Evolutionary conservation across 306 rosid genomes (phyloP).

Genomic region (Senna siamea): DNA sequence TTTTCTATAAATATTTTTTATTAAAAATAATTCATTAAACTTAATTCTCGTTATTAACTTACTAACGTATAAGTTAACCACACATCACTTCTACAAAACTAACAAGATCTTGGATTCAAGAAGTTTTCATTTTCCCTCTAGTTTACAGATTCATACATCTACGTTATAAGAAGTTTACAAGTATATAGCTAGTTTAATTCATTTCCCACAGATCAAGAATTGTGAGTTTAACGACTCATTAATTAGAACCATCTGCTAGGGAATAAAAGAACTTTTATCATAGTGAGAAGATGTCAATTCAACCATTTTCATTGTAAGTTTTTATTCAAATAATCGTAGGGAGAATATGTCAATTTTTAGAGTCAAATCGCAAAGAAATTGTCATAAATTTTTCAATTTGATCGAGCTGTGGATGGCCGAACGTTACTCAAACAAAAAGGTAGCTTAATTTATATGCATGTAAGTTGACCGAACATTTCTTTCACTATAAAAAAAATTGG

Average conservation of each 20-base stretch:
- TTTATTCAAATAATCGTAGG: background rate
- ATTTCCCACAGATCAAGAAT: background rate
- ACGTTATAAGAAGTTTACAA: no score
- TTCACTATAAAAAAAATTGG: background rate
- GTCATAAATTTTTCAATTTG: no score
- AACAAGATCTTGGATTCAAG: background rate
- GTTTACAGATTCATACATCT: no score
- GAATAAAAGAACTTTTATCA: background rate
- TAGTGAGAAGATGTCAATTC: background rate
- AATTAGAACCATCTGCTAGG: background rate
- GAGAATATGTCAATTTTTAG: conserved; percentile 5
- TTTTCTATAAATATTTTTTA: no score
- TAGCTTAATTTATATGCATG: background rate
- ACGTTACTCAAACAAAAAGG: background rate
- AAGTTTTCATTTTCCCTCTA: background rate
- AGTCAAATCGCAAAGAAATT: background rate
- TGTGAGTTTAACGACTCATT: background rate
- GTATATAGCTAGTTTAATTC: background rate
- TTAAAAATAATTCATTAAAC: no score
- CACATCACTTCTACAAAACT: no score
- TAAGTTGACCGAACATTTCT: background rate
- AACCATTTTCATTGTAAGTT: background rate
- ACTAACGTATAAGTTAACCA: no score
- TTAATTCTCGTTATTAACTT: no score
- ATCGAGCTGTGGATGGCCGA: background rate